Conservation (phyloP, 2,329 filamentous ascomycete genomes). For the Xylaria sp. region DNA sequence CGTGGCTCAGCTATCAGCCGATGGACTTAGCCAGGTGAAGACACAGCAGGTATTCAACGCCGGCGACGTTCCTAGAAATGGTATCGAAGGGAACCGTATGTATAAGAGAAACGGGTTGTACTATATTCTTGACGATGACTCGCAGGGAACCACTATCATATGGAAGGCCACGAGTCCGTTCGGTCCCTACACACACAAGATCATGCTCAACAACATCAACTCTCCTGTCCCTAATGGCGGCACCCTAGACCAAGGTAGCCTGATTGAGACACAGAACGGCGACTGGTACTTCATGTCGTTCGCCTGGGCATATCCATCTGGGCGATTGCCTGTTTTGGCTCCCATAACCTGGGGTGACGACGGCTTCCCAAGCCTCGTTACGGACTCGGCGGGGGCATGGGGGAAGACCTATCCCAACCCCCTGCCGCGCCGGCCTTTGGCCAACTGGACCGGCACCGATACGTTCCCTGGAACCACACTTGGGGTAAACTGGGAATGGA, state of each 20-base stretch:
- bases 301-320: not conserved
- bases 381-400: too few relatives aligned
- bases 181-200: not conserved
- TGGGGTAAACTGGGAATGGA: too few relatives aligned
- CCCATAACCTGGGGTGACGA: not conserved
- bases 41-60: not conserved
- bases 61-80: not conserved
- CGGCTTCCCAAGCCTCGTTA: too few relatives aligned
- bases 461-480: too few relatives aligned
- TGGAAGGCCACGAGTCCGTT: not conserved
- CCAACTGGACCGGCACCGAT: too few relatives aligned
- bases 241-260: not conserved
- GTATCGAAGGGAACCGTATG: not conserved
- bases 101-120: not conserved
- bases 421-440: too few relatives aligned
- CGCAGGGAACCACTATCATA: not conserved
- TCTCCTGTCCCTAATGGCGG: not conserved
- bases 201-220: not conserved
- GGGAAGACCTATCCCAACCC: too few relatives aligned
- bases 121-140: not conserved
- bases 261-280: not conserved
- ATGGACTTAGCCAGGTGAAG: not conserved
- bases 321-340: not conserved
- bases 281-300: slow-evolving; percentile 1
- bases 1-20: not conserved